These are phyloP conservation scores for Neurospora crassa DNA, from an alignment of 2,329 filamentous ascomycete species.

Conservation along the genomic window DNA sequence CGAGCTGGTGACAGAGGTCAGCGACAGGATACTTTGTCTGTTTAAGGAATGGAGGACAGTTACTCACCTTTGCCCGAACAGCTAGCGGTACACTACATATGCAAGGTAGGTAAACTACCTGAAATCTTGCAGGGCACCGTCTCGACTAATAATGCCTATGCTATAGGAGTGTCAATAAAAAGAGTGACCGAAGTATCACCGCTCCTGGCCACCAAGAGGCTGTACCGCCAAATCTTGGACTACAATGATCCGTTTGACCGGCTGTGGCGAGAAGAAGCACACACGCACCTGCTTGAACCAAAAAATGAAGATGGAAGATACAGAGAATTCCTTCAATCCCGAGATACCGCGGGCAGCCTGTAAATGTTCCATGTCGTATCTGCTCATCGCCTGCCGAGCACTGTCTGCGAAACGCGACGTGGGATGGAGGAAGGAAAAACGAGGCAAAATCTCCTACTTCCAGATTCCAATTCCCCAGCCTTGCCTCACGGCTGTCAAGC, in stretches of 20 bases:
- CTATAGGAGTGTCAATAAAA: conserved; percentile 22
- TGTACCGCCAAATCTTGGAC: conserved; percentile 5
- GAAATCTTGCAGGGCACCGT: background rate
- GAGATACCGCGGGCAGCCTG: background rate
- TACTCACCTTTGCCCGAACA: background rate
- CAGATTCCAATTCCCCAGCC: background rate
- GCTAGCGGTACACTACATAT: conserved; percentile 3
- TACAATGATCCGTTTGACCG: background rate
- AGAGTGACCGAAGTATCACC: conserved; percentile 25
- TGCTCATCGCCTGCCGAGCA: background rate
- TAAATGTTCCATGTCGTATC: background rate
- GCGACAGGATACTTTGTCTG: background rate
- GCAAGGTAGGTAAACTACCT: conserved; percentile 1
- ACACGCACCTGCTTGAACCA: conserved; percentile 2
- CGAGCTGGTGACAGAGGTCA: background rate
- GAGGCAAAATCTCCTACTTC: background rate
- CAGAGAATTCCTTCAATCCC: background rate
- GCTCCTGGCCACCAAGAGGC: conserved; percentile 14
- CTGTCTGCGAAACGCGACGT: background rate
- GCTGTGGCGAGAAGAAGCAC: conserved; percentile 9
- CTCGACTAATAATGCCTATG: conserved; percentile 13
- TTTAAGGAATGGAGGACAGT: background rate
- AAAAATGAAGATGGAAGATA: background rate
- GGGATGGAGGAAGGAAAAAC: background rate
- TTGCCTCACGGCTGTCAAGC: background rate